These are phyloP conservation scores for Podospora pseudocomata DNA, from an alignment of 495 filamentous ascomycete species.

Conservation along the genomic window DNA sequence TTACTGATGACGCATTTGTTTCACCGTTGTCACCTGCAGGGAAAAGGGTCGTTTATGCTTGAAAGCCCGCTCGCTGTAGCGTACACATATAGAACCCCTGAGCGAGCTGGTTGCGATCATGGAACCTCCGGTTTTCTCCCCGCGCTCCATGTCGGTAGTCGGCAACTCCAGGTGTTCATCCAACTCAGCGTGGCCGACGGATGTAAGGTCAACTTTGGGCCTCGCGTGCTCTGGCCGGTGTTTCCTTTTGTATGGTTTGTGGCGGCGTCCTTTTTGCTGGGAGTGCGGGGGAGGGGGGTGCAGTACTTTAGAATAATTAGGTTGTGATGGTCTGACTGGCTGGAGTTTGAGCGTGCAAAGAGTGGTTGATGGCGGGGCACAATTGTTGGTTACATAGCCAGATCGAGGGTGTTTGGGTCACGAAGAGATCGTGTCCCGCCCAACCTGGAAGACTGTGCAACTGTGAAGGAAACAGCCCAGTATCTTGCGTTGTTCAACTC, in stretches of 20 bases:
- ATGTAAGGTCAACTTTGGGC: neutral
- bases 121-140: too few species aligned
- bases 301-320: neutral
- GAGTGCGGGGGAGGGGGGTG: neutral
- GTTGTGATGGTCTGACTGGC: neutral
- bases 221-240: neutral
- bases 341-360: neutral
- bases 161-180: too few species aligned
- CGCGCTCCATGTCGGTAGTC: too few species aligned
- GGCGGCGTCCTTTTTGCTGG: neutral
- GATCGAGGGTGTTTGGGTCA: neutral
- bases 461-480: too few species aligned
- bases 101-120: too few species aligned
- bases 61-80: neutral
- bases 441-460: neutral
- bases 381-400: neutral
- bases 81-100: too few species aligned
- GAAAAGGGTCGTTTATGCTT: neutral
- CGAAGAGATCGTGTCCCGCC: neutral
- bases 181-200: neutral
- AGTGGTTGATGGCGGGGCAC: neutral
- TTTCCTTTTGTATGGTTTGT: neutral
- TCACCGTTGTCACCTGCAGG: neutral
- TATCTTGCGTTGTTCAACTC: too few species aligned
- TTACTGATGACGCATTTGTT: neutral